Conservation (phyloP, 768 basidiomycete species). For the Suillus occidentalis region DNA sequence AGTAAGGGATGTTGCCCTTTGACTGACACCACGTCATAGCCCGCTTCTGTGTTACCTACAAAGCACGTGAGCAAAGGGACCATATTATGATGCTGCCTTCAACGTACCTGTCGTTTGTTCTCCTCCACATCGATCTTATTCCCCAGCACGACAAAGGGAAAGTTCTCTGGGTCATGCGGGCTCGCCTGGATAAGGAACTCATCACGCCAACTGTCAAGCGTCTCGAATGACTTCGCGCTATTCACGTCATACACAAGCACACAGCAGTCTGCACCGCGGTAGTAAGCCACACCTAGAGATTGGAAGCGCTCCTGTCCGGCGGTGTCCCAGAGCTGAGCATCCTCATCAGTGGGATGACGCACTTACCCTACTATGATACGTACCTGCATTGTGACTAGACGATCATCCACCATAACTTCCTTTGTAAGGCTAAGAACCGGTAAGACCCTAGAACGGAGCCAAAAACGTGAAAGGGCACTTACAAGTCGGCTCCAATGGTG, state of each 20-base stretch:
- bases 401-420: slow-evolving; percentile 98
- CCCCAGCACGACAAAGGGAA: slow-evolving; percentile 98
- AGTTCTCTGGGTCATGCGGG: slow-evolving; percentile 99
- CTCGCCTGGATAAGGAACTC: slow-evolving; percentile 99
- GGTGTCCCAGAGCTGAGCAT: slow-evolving; percentile 90
- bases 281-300: slow-evolving; percentile 97
- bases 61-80: slow-evolving; percentile 3
- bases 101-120: slow-evolving; percentile 86
- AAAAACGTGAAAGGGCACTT: slow-evolving; percentile 35
- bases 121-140: slow-evolving; percentile 99
- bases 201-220: slow-evolving; percentile 98
- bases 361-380: slow-evolving; percentile 17
- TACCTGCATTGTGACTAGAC: slow-evolving; percentile 98
- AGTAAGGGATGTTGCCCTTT: slow-evolving; percentile 99
- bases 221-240: slow-evolving; percentile 97
- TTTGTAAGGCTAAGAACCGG: slow-evolving; percentile 76
- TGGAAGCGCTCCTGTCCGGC: slow-evolving; percentile 99
- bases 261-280: slow-evolving; percentile 98
- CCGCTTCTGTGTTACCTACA: slow-evolving; percentile 95
- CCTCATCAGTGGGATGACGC: slow-evolving; percentile 1
- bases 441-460: slow-evolving; percentile 21
- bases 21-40: slow-evolving; percentile 99
- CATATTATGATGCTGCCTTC: slow-evolving; percentile 16
- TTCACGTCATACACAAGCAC: slow-evolving; percentile 99
- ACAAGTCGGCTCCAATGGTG: slow-evolving; percentile 97